Evolutionary conservation across 345 rosid genomes (phyloP), one percentile per base, ranked within the genome.

Genomic region (Combretum micranthum): DNA sequence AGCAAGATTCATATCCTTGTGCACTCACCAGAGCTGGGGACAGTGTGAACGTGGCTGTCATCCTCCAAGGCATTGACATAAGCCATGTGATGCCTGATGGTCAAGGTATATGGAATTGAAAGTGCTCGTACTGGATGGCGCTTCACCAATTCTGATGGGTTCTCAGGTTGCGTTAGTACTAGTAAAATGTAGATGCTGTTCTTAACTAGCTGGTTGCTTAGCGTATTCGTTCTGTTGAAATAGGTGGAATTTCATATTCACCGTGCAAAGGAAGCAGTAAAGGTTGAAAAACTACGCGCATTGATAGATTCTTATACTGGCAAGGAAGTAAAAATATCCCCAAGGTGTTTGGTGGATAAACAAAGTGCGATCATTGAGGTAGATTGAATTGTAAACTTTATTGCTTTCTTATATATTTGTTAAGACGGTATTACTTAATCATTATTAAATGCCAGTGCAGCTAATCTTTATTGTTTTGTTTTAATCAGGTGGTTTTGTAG

Each of bases 221-320:
- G n/a, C 6, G 37, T 10, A 50, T n/a, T n/a, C n/a, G n/a, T 16
- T 23, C 59, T 47, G 51, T 52, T 52, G 46, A 42, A 16, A 66
- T 76, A 90, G 99, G 61, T 94, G 87, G 99, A 94, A 70, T 81
- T 90, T 66, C 96, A 94, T 56, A 67, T 84, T 63, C 94, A 87
- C 66, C 99, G 87, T 21, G 84, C 83, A 18, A 87, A 87, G 72
- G 95, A 82, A 69, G 97, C 87, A 52, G 96, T 90, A 47, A 80
- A 75, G 65, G 80, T 94, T 21, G 71, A 58, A 58, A 87, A 69
- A 58, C 80, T 90, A 58, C 44, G 72, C 56, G 77, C 95, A 22
- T 32, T 85, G 66, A 87, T 87, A 23, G 90, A 94, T 73, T 75
- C 88, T 46, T 90, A 87, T 76, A 90, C 96, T 12, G 99, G 99